Conservation (phyloP, 169 alveolate genomes). For the Hepatocystis sp. region DNA sequence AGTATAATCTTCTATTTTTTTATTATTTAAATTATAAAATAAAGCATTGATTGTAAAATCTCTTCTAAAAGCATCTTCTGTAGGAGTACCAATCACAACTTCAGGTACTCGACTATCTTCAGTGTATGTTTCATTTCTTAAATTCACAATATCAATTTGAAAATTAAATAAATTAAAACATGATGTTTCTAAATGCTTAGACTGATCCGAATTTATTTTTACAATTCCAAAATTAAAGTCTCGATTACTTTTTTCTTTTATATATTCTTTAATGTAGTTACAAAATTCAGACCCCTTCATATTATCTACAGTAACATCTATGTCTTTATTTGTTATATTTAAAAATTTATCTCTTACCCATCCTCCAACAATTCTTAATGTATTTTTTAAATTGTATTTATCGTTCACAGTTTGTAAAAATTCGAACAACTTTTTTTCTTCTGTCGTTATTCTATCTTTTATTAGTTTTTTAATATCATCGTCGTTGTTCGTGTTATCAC, state of each 20-base stretch:
- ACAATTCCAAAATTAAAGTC: conserved; percentile 92
- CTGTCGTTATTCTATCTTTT: conserved; percentile 6
- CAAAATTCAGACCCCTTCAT: conserved; percentile 93
- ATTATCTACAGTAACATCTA: conserved; percentile 98
- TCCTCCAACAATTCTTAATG: conserved; percentile 99
- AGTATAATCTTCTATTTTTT: conserved; percentile 97
- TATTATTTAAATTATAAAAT: conserved; percentile 95
- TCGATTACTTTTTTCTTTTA: conserved; percentile 83
- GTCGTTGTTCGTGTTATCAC: neutral
- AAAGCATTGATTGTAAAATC: conserved; percentile 98
- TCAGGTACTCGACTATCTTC: conserved; percentile 96
- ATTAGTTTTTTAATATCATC: conserved; percentile 29
- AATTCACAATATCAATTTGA: conserved; percentile 96
- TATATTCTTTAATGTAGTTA: conserved; percentile 81
- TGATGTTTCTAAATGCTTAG: conserved; percentile 98
- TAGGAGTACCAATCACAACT: conserved; percentile 94
- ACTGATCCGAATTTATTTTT: conserved; percentile 95
- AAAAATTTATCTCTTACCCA: conserved; percentile 99
- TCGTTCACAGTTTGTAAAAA: conserved; percentile 43
- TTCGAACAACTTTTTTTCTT: conserved; percentile 46
- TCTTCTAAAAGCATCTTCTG: conserved; percentile 97
- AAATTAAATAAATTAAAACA: conserved; percentile 91
- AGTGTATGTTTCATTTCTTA: conserved; percentile 96
- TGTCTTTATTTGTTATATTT: conserved; percentile 88
- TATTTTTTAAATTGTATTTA: conserved; percentile 22